Evolutionary conservation across 495 filamentous ascomycete species (phyloP).

Genomic region (Penicillium canescens): DNA sequence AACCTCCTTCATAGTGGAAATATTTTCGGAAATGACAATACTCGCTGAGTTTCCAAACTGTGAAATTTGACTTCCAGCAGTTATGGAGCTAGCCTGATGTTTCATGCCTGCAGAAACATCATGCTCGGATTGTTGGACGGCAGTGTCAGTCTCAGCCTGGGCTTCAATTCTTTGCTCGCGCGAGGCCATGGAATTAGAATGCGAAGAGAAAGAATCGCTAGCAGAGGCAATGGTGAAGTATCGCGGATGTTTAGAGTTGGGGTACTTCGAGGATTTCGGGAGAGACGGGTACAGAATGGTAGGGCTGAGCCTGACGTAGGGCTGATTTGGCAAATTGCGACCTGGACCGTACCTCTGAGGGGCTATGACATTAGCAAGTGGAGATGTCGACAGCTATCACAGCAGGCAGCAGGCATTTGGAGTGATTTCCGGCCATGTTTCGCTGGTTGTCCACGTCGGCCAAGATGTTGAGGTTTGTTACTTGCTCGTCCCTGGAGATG

Average conservation of each 20-base stretch:
- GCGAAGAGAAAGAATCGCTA: not conserved
- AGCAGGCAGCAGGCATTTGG: slow-evolving; percentile 10
- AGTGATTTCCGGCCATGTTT: not conserved
- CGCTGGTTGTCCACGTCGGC: slow-evolving; percentile 4
- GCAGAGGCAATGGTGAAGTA: not conserved
- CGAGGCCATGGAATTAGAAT: not conserved
- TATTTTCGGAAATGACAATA: slow-evolving; percentile 1
- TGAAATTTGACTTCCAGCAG: not conserved
- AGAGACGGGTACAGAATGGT: slow-evolving; percentile 1
- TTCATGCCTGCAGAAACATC: slow-evolving; percentile 6
- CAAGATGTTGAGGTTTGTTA: slow-evolving; percentile 14
- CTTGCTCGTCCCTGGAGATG: slow-evolving; percentile 18
- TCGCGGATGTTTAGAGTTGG: not conserved
- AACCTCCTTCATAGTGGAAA: slow-evolving; percentile 2
- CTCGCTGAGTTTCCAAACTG: slow-evolving; percentile 7
- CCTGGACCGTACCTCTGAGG: not conserved
- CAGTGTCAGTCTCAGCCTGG: not conserved
- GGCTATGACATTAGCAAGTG: slow-evolving; percentile 11
- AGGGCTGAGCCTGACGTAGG: slow-evolving; percentile 19
- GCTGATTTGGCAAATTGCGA: slow-evolving; percentile 16
- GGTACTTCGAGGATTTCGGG: not conserved
- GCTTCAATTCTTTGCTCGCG: not conserved
- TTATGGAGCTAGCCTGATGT: slow-evolving; percentile 4
- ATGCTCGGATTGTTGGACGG: not conserved
- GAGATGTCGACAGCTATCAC: not conserved